Evolutionary conservation across 805 yeast species (phyloP).

Genomic region (Suhomyces sp.): DNA sequence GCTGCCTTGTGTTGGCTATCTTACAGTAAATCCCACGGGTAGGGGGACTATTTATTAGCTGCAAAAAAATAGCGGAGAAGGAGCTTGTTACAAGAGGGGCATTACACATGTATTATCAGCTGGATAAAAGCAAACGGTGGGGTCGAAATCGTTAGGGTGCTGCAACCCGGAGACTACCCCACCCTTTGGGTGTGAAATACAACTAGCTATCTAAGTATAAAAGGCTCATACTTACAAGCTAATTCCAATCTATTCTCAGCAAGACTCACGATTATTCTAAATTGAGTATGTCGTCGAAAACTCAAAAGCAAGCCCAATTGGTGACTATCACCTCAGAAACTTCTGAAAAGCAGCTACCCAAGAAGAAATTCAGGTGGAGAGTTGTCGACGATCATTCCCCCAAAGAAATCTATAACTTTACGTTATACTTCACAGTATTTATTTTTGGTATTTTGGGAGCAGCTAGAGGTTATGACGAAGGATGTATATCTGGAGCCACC

Average conservation of each 20-base stretch:
- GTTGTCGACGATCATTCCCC: slow-evolving; percentile 35
- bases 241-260: background rate
- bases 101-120: background rate
- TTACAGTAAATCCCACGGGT: background rate
- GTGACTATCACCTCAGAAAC: background rate
- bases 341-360: background rate
- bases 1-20: background rate
- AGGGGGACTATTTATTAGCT: background rate
- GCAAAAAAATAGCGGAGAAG: background rate
- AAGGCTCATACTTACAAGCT: background rate
- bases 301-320: background rate
- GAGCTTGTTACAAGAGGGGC: background rate
- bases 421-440: slow-evolving; percentile 43
- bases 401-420: slow-evolving; percentile 45
- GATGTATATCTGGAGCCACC: slow-evolving; percentile 45
- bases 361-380: slow-evolving; percentile 17
- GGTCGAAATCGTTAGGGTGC: background rate
- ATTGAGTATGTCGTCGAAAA: background rate
- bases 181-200: background rate
- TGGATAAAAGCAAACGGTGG: background rate
- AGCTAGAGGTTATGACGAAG: slow-evolving; percentile 60
- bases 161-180: background rate
- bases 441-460: slow-evolving; percentile 56
- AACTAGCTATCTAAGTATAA: background rate
- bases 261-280: background rate